These are phyloP conservation scores for Bretziella fagacearum DNA, from an alignment of 2,329 filamentous ascomycete species.

Conservation along the genomic window DNA sequence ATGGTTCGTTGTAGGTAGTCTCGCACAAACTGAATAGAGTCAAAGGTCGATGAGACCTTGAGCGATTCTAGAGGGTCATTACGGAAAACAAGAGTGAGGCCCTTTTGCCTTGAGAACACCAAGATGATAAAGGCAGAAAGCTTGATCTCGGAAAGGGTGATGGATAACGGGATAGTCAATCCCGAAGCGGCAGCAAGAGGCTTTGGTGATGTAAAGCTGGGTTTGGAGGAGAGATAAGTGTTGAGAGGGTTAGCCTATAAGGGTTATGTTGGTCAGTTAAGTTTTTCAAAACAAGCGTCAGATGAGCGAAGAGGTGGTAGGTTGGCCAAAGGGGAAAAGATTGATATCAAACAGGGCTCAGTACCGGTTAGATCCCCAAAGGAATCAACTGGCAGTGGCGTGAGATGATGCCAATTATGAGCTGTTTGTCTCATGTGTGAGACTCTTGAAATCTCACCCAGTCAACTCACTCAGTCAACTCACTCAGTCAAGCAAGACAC, in stretches of 20 bases:
- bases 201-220: constrained; percentile 79
- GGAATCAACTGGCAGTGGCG: background rate
- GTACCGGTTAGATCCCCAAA: too few species aligned
- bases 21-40: constrained; percentile 94
- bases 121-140: constrained; percentile 93
- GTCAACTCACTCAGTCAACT: background rate
- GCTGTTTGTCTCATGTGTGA: background rate
- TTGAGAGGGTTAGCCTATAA: constrained; percentile 78
- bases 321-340: background rate
- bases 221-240: constrained; percentile 83
- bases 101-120: constrained; percentile 95
- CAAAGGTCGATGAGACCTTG: constrained; percentile 96
- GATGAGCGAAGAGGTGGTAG: background rate
- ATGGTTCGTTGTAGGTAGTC: constrained; percentile 95
- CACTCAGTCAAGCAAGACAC: background rate
- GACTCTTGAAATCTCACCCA: background rate
- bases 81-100: constrained; percentile 86
- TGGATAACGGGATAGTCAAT: constrained; percentile 91
- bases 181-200: constrained; percentile 82
- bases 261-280: constrained; percentile 1
- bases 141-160: constrained; percentile 89
- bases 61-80: constrained; percentile 96
- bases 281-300: background rate
- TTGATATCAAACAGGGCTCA: background rate
- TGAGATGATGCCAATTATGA: background rate